Base-by-base conservation (phyloP, 805 yeast genomes). In the Cyberlindnera japonica region DNA sequence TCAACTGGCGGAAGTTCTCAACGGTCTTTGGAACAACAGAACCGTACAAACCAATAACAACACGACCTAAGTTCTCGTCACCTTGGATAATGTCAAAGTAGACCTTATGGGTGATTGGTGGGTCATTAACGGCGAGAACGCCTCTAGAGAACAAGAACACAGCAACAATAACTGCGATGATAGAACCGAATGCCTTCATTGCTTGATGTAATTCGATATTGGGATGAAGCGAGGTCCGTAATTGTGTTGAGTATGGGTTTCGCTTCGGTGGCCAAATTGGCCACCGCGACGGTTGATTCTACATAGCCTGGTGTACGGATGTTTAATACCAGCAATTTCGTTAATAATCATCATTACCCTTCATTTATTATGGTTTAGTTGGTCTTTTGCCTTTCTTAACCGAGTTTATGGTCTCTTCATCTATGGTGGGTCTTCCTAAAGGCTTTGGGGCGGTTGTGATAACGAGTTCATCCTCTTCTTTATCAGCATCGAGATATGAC, bases 41-140 rank as follows among this genome's bases (percentile, higher is more conserved):
- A 34, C 96, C 97, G 60, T 81, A 91, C 38, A 91, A 72, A 11
- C 97, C 98, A 61, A 91, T 71, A 44, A 81, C 84, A 49, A 91
- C 73, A 59, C 95, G 77, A 34, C 98, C 98, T 33, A 90, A 67
- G 5, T 68, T 55, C 61, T 80, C 68, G 39, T 78, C 93, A 44
- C 88, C 97, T 60, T 87, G 90, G 51, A 77, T 71, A 49, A 90
- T 69, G 60, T 91, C 96, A 55, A 90, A 89, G 68, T 71, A 91
- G 24, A 91, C 96, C 65, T 79, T 80, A 60, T 79, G 75, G 44
- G 96, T 87, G 61, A 87, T 48, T 26, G 50, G 51, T 10, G 70
- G 63, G 27, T 58, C 64, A 7, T 53, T 50, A 29, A 54, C 48
- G 17, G 49, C 56, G 19, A 42, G 35, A 42, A 35, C 48, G 12